Percentiles rank a stretch among this genome's conserved stretches.
phyloP scores from a whole-genome alignment of 176 grass and related monocot species.

The Eleusine indica region DNA sequence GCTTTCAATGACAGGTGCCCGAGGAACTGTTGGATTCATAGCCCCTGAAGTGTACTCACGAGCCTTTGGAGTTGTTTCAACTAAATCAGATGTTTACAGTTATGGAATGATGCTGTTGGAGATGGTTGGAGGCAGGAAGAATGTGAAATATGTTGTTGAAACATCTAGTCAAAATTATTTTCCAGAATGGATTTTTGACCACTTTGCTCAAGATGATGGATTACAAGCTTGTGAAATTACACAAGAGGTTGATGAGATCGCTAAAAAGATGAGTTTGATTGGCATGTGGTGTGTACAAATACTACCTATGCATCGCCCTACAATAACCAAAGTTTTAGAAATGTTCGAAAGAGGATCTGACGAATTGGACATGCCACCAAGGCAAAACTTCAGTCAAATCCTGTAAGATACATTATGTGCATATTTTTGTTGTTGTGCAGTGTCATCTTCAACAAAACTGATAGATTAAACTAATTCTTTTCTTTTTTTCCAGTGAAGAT shows the following conservation, averaged over 20 bases:
- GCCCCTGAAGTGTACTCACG: conserved; percentile 60
- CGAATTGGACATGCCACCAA: conserved; percentile 47
- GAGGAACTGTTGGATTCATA: conserved; percentile 66
- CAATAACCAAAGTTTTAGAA: conserved; percentile 63
- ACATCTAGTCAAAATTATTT: conserved; percentile 56
- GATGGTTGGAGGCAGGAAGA: conserved; percentile 65
- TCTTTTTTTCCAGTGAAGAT: conserved; percentile 4
- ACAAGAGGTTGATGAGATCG: conserved; percentile 38
- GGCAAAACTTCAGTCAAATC: conserved; percentile 15
- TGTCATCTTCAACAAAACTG: neutral
- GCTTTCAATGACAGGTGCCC: conserved; percentile 53
- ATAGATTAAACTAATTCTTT: neutral
- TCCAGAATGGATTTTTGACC: conserved; percentile 77
- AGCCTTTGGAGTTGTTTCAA: conserved; percentile 49
- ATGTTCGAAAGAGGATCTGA: conserved; percentile 51
- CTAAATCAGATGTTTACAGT: conserved; percentile 68
- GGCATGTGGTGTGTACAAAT: conserved; percentile 63
- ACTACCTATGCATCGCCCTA: conserved; percentile 48
- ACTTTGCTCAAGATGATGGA: conserved; percentile 42
- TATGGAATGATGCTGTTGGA: conserved; percentile 79
- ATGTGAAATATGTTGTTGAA: conserved; percentile 3
- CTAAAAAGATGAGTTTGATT: conserved; percentile 62
- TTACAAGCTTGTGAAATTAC: conserved; percentile 36
- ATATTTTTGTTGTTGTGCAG: neutral
- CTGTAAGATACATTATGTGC: conserved; percentile 8